Conservation (phyloP, 148 eudicot species). For the Rhododendron kiyosumense region DNA sequence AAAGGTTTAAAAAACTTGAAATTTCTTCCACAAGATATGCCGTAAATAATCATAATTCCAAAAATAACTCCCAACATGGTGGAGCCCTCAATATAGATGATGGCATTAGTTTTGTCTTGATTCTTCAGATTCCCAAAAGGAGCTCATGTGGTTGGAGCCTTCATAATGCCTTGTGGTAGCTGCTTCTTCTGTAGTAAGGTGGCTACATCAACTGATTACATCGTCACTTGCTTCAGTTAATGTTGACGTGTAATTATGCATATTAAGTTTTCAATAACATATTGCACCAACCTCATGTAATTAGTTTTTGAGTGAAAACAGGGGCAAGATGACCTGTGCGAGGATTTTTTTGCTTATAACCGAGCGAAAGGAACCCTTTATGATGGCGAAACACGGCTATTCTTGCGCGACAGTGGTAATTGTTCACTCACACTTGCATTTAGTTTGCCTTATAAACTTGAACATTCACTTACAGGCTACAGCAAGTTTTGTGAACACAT, state of each 20-base stretch:
- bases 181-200: constrained; percentile 92
- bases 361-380: constrained; percentile 98
- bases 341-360: constrained; percentile 88
- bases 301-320: constrained; percentile 24
- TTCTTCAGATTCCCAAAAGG: constrained; percentile 79
- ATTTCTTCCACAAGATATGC: not conserved
- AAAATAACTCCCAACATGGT: not conserved
- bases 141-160: constrained; percentile 92
- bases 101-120: constrained; percentile 14
- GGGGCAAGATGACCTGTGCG: constrained; percentile 99
- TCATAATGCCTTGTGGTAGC: constrained; percentile 98
- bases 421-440: constrained; percentile 4
- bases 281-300: not conserved
- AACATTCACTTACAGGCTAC: not conserved
- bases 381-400: constrained; percentile 94
- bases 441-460: constrained; percentile 3
- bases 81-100: constrained; percentile 7
- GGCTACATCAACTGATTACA: not conserved
- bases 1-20: constrained; percentile 45
- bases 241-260: not conserved
- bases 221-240: not conserved
- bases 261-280: not conserved
- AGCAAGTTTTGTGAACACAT: not conserved
- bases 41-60: not conserved
- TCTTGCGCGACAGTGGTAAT: constrained; percentile 77